Base-by-base conservation (phyloP, 805 yeast species). In the Nakazawaea wyomingensis region DNA sequence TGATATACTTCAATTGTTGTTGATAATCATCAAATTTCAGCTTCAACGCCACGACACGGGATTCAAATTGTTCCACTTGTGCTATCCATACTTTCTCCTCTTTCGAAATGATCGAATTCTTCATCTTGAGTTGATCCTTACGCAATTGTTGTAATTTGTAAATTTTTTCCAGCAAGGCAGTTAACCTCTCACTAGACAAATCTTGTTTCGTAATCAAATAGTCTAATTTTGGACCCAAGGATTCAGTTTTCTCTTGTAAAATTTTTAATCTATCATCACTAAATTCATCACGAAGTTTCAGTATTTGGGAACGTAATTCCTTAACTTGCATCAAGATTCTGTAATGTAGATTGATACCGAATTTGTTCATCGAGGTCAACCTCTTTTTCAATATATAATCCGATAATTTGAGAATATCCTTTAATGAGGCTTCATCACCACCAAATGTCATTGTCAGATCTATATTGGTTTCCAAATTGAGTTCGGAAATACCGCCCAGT, bases 61-160 rank as follows among this genome's bases (percentile, higher is more conserved):
- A 26, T 0, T 61, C 61, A 20, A 60, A 60, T 10, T 48, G 51
- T 34, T 58, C 61, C 7, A 76, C 56, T 50, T 72, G 78, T 26
- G 55, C 60, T 44, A 70, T 63, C 78, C 80, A 76, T 20, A 49
- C 55, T 41, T 59, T 56, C 51, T 76, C 82, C 9, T 64, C 54
- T 3, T 55, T 56, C 39, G 68, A 62, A 26, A 74, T 50, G 0
- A 69, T 62, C 13, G 56, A 41, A 5, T 62, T 57, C 14, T 18
- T 26, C 9, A 8, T 14, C 16, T 34, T 42, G 45, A 46, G 41
- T 20, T 37, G 38, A 20, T 48, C 52, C 28, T 56, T 49, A 66
- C 3, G 56, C n/a, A n/a, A n/a, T n/a, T n/a, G n/a, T 49, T 7
- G 56, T 51, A 30, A 68, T 49, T 7, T 43, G 26, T 14, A 46